Conservation (phyloP, 192 early-diverging fungal species). For the Coemansia aciculifera region DNA sequence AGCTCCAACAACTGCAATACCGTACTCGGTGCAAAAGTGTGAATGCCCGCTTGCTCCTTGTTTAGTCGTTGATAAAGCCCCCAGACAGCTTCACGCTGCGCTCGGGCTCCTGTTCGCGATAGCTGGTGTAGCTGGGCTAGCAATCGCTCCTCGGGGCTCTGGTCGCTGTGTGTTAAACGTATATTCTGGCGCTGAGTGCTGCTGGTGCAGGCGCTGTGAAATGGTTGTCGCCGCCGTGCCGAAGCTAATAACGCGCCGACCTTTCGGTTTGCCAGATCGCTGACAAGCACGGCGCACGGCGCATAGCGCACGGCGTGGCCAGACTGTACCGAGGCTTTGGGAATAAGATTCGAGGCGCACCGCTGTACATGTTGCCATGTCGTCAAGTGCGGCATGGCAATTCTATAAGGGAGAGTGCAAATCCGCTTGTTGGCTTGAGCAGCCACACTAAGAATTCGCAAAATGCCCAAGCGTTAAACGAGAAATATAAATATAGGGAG, state of each 20-base stretch:
- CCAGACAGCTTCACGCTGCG: conserved; percentile 37
- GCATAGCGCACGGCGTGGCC: not conserved
- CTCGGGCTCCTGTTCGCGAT: conserved; percentile 16
- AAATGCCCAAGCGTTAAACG: not conserved
- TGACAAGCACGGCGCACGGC: not conserved
- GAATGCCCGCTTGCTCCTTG: not conserved
- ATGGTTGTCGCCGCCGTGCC: not conserved
- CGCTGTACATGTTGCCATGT: conserved; percentile 28
- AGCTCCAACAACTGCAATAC: conserved; percentile 28
- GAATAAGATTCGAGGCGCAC: conserved; percentile 4
- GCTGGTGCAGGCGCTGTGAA: not conserved
- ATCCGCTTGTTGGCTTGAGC: not conserved
- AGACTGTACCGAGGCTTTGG: not conserved
- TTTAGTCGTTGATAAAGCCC: conserved; percentile 24
- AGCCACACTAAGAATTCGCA: conserved; percentile 2
- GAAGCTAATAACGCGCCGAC: not conserved
- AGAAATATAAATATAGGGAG: not conserved
- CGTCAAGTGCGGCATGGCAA: conserved; percentile 23
- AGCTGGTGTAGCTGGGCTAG: conserved; percentile 14
- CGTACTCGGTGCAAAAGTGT: conserved; percentile 14
- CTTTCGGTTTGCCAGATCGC: not conserved
- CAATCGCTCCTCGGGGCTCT: conserved; percentile 1
- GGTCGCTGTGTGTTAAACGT: not conserved
- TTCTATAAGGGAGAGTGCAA: not conserved
- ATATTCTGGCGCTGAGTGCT: not conserved